These are phyloP conservation scores for Trichoderma brevicompactum DNA, from an alignment of 2,329 filamentous ascomycete species.

Conservation along the genomic window DNA sequence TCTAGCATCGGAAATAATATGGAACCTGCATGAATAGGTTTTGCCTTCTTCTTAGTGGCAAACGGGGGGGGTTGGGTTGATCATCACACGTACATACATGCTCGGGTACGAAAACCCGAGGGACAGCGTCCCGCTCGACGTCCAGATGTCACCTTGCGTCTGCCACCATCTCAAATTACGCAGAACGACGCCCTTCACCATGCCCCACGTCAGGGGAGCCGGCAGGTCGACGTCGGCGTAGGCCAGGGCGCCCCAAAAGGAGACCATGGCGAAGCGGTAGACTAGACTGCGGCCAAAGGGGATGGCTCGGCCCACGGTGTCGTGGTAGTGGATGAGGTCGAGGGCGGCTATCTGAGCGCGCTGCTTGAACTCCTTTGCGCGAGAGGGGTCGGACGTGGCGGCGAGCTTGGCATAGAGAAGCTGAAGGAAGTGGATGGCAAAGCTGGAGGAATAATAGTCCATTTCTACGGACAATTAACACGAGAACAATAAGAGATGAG, in stretches of 20 bases:
- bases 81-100: constrained; percentile 61
- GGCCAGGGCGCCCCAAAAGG: constrained; percentile 78
- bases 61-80: neutral
- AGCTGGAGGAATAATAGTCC: constrained; percentile 84
- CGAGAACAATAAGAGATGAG: neutral
- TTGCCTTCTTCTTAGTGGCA: neutral
- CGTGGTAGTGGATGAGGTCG: constrained; percentile 77
- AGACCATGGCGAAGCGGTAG: constrained; percentile 85
- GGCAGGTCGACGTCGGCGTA: constrained; percentile 77
- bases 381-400: constrained; percentile 65
- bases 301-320: constrained; percentile 70
- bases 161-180: constrained; percentile 82
- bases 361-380: constrained; percentile 70
- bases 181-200: constrained; percentile 75
- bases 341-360: constrained; percentile 69
- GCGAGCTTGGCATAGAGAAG: constrained; percentile 76
- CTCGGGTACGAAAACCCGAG: constrained; percentile 80
- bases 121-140: constrained; percentile 72
- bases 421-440: constrained; percentile 81
- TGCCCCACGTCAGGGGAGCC: constrained; percentile 74
- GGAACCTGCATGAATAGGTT: constrained; percentile 13
- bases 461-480: constrained; percentile 56
- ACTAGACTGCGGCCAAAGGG: constrained; percentile 79
- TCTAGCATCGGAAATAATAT: constrained; percentile 23
- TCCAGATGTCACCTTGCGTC: constrained; percentile 74